Evolutionary conservation across 305 asterid species (phyloP), one percentile per base, ranked within the genome.

Genomic region (Fraxinus baroniana): DNA sequence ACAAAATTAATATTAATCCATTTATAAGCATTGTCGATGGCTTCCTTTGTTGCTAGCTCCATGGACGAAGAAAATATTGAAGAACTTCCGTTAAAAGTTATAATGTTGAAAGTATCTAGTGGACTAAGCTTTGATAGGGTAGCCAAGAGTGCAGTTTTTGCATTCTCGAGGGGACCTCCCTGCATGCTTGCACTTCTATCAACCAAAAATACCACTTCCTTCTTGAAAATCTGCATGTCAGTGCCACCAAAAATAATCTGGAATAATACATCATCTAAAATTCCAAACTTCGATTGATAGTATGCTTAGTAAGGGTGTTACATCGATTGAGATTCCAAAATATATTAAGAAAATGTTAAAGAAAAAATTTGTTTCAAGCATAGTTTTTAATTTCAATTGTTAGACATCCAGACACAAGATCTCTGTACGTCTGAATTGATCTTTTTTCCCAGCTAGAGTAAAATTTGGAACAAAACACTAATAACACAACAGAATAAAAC

Each of bases 141-240:
- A 66, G 91, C 85, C 73, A 86, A 55, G 68, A 95, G 79, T 33
- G 98, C 89, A 28, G 88, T 46, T 80, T 92, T 93, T 39, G 91
- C 91, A 78, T 83, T 85, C 85, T 93, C 94, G 39, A 93, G 89
- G 13, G 97, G 94, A 70, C 76, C 82, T 57, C 93, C 97, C 36
- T 74, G 87, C 98, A 93, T 95, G 93, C 98, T 95, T 39, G 85
- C 93, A 75, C 98, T 95, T 82, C 80, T 87, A 73, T 95, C 98
- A 41, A 95, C 91, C 39, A 93, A 76, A 87, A 89, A 91, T 74
- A 92, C 90, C 84, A 95, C 87, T 86, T 94, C 94, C 88, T 90
- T 95, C 73, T 87, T 88, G 89, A 95, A 93, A 87, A 87, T 88
- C 98, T 95, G 88, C 8, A 33, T 28, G 74, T 74, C 44, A 17